These are phyloP conservation scores for Lachnellula cervina DNA, from an alignment of 2,329 filamentous ascomycete species.

Conservation along the genomic window DNA sequence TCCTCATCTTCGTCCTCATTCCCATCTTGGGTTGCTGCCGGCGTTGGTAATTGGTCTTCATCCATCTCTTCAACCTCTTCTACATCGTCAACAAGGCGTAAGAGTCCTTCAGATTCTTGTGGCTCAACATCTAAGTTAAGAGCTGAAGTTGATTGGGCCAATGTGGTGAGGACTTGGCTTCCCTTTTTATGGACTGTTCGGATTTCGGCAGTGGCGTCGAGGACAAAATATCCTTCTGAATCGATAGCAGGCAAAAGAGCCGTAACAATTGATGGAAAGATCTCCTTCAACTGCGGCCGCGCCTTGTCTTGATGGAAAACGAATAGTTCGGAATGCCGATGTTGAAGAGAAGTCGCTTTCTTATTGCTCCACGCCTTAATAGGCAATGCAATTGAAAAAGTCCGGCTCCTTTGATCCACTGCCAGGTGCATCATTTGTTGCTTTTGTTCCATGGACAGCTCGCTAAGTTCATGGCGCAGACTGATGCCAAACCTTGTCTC, in stretches of 20 bases:
- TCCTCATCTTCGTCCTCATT: conserved; percentile 47
- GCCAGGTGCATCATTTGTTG: conserved; percentile 60
- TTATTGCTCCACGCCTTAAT: conserved; percentile 7
- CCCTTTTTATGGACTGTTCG: conserved; percentile 58
- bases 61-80: conserved; percentile 32
- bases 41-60: conserved; percentile 12
- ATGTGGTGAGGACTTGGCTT: conserved; percentile 46
- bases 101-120: conserved; percentile 22
- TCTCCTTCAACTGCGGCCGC: conserved; percentile 54
- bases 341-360: conserved; percentile 35
- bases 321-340: conserved; percentile 47
- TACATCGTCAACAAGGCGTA: conserved; percentile 24
- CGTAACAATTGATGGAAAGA: conserved; percentile 54
- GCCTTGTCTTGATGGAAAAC: conserved; percentile 62
- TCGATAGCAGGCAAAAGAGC: conserved; percentile 60
- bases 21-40: conserved; percentile 36
- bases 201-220: conserved; percentile 73
- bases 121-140: conserved; percentile 32
- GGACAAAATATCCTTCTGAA: conserved; percentile 66
- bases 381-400: conserved; percentile 58
- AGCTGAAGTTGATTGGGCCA: conserved; percentile 51
- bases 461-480: conserved; percentile 42
- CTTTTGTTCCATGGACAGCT: conserved; percentile 31
- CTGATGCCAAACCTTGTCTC: conserved; percentile 63
- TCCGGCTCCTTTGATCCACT: conserved; percentile 60